A percentile compares a stretch with the other conserved stretches of the same genome.
Conservation (phyloP, 1,284 basidiomycete species). For the Microbotryum intermedium region DNA sequence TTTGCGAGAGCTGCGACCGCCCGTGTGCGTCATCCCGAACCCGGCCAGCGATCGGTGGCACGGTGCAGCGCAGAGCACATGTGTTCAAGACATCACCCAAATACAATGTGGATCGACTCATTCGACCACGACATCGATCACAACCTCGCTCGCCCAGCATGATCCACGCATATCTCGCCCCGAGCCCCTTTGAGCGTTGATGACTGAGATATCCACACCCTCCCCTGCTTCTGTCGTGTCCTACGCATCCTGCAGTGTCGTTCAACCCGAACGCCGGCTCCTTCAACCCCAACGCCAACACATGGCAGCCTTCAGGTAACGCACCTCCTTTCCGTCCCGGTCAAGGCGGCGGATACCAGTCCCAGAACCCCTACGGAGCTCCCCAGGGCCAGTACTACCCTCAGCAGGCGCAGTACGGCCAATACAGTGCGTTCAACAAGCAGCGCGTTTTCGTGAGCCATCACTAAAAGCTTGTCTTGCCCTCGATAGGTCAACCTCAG, state of each 20-base stretch:
- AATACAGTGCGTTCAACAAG: constrained; percentile 5
- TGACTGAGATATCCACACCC: not conserved
- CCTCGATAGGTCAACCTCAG: not conserved
- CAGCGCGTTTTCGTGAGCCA: not conserved
- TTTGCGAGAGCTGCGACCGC: no score
- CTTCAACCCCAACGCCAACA: constrained; percentile 30
- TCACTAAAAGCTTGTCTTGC: not conserved
- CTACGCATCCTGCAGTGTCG: constrained; percentile 11
- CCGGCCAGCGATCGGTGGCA: no score
- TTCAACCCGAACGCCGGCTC: constrained; percentile 33
- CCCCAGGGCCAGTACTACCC: constrained; percentile 16
- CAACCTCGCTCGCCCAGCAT: no score
- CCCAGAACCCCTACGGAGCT: constrained; percentile 14
- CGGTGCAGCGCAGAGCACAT: no score
- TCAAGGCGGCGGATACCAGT: constrained; percentile 31
- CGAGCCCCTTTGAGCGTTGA: no score
- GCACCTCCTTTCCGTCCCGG: constrained; percentile 26
- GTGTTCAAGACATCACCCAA: no score
- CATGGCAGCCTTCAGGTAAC: constrained; percentile 24
- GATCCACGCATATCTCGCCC: no score
- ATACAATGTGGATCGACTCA: no score
- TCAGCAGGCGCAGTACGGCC: constrained; percentile 9
- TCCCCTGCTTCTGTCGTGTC: not conserved
- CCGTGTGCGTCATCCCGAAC: no score
- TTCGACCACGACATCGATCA: no score